Conservation (phyloP, 805 yeast genomes). For the Barnettozyma siamensis region DNA sequence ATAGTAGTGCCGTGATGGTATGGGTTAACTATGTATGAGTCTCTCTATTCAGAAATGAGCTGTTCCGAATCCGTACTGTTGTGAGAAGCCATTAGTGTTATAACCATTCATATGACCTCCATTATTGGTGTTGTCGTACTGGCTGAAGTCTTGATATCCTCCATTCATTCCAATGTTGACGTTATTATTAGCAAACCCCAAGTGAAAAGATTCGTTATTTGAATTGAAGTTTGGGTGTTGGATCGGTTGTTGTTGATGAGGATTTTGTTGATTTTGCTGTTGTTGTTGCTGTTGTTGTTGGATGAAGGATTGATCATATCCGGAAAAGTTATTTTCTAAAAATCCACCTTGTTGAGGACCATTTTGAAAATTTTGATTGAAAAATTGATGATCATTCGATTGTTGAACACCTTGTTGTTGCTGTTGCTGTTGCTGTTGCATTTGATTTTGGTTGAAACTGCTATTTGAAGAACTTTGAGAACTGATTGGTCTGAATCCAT, state of each 20-base stretch:
- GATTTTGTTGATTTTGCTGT: constrained; percentile 2
- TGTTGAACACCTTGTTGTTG: constrained; percentile 1
- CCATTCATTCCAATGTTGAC: not conserved
- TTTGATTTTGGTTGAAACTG: not conserved
- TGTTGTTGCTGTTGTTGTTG: not conserved
- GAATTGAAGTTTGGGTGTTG: not conserved
- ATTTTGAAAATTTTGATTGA: not conserved
- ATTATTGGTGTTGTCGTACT: not conserved
- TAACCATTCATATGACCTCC: not conserved
- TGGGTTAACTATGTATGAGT: too few species aligned
- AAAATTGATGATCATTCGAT: constrained; percentile 1
- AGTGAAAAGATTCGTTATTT: not conserved
- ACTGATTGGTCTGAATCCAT: constrained; percentile 8
- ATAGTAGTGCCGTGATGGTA: too few species aligned
- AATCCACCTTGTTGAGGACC: constrained; percentile 6
- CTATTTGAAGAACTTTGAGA: not conserved
- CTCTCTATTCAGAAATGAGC: constrained; percentile 4
- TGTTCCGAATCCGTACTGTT: constrained; percentile 9
- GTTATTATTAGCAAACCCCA: not conserved
- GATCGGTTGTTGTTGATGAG: constrained; percentile 2
- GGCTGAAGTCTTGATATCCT: constrained; percentile 1
- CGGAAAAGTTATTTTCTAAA: not conserved
- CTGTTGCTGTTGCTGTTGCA: too few species aligned
- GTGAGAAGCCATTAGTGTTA: not conserved
- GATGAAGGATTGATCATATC: constrained; percentile 5